phyloP scores from a whole-genome alignment of 352 stramenopile genomes.

The Phytophthora multivora region DNA sequence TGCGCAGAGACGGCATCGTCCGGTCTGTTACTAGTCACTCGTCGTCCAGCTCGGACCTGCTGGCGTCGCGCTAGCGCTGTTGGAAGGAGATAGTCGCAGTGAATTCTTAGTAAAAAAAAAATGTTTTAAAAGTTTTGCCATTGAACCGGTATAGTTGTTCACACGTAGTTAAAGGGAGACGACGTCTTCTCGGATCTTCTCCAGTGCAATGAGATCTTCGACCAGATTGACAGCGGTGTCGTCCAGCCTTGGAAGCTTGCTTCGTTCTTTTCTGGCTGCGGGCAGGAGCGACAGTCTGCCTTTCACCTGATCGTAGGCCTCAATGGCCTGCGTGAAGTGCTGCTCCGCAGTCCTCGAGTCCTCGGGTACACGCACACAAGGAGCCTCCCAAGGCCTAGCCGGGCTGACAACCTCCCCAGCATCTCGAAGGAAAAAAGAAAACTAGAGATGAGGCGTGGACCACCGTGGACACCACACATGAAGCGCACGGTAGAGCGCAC shows the following conservation, averaged over 20 bases:
- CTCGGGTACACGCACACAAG: constrained; percentile 3
- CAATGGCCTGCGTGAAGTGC: constrained; percentile 30
- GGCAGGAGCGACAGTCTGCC: constrained; percentile 20
- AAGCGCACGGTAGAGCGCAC: no score
- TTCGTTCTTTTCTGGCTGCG: constrained; percentile 5
- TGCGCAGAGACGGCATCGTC: constrained; percentile 16
- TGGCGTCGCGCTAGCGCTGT: constrained; percentile 17
- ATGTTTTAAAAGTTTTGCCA: constrained; percentile 12
- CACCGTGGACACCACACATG: no score
- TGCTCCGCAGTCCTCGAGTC: constrained; percentile 15
- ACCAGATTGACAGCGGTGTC: constrained; percentile 27
- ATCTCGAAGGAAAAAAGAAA: no score
- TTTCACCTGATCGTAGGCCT: constrained; percentile 26
- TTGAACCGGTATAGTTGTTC: not conserved
- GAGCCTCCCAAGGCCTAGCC: no score
- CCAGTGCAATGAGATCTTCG: constrained; percentile 18
- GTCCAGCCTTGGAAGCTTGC: constrained; percentile 10
- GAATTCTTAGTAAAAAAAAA: constrained; percentile 23
- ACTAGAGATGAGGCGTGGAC: no score
- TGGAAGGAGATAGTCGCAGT: constrained; percentile 23
- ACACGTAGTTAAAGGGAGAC: not conserved
- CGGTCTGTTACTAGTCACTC: constrained; percentile 32
- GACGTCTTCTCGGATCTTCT: constrained; percentile 17
- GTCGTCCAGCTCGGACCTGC: constrained; percentile 32
- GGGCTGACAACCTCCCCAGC: no score